These are phyloP conservation scores for Dothistroma pini DNA, from an alignment of 2,329 filamentous ascomycete species.

Conservation along the genomic window DNA sequence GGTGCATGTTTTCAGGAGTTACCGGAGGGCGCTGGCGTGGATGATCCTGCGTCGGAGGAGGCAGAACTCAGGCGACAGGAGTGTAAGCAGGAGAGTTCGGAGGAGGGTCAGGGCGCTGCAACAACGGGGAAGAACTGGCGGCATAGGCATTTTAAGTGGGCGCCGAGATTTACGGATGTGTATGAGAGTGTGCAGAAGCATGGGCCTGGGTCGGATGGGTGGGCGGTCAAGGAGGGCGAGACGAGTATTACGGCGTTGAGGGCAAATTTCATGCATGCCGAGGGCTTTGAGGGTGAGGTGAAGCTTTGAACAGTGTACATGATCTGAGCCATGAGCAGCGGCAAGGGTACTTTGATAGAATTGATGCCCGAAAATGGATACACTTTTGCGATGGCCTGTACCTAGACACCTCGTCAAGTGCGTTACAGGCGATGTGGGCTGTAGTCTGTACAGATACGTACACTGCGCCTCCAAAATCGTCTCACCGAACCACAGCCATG, in stretches of 20 bases:
- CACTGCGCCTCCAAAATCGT: neutral
- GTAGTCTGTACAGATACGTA: neutral
- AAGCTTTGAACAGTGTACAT: slow-evolving; percentile 55
- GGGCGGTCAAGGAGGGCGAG: slow-evolving; percentile 81
- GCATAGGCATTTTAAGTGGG: slow-evolving; percentile 94
- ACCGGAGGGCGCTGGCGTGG: slow-evolving; percentile 56
- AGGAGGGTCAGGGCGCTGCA: slow-evolving; percentile 29
- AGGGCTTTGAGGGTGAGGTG: slow-evolving; percentile 66
- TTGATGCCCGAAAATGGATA: too few relatives aligned
- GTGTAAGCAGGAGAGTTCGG: slow-evolving; percentile 36
- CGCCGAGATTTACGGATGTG: slow-evolving; percentile 80
- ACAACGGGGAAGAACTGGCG: slow-evolving; percentile 49
- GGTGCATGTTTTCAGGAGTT: slow-evolving; percentile 84
- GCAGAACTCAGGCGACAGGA: slow-evolving; percentile 66
- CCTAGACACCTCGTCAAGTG: neutral
- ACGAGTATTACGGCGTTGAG: slow-evolving; percentile 88
- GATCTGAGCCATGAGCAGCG: too few relatives aligned
- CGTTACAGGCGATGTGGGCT: neutral
- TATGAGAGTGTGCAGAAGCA: slow-evolving; percentile 80
- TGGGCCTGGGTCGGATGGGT: slow-evolving; percentile 82
- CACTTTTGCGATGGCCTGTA: too few relatives aligned
- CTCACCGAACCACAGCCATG: neutral
- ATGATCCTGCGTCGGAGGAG: slow-evolving; percentile 62
- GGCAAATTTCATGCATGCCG: slow-evolving; percentile 84
- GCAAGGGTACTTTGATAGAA: too few relatives aligned